A percentile compares a stretch with the other conserved stretches of the same genome.
Evolutionary conservation across 2,329 filamentous ascomycete genomes (phyloP).

Genomic region (Pseudopithomyces maydicus): DNA sequence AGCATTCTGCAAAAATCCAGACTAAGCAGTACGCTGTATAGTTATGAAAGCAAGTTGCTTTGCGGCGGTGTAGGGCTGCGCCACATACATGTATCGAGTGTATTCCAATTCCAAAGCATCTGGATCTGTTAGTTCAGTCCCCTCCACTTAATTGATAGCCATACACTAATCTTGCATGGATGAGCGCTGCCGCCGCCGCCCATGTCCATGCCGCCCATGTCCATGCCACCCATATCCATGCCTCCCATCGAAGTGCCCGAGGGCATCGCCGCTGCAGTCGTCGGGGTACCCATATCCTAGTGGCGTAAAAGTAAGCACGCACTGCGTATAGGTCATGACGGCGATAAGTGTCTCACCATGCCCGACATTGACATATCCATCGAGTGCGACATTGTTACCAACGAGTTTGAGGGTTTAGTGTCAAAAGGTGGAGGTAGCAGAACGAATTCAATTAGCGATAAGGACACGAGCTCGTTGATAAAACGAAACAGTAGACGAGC

Average conservation of each 20-base stretch:
- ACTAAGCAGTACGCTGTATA: neutral
- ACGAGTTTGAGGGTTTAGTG: neutral
- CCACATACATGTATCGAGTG: conserved; percentile 63
- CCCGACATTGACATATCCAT: conserved; percentile 14
- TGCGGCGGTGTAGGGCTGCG: neutral
- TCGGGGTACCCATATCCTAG: conserved; percentile 18
- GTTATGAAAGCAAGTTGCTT: neutral
- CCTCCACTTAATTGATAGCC: neutral
- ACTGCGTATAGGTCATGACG: neutral
- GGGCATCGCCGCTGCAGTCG: conserved; percentile 27
- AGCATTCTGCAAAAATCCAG: neutral
- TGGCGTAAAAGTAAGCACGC: neutral
- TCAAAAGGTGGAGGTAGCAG: neutral
- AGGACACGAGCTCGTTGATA: neutral
- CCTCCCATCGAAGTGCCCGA: conserved; percentile 17
- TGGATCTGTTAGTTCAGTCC: conserved; percentile 12
- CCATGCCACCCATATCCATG: conserved; percentile 21
- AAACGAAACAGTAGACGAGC: neutral
- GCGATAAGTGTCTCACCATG: conserved; percentile 5
- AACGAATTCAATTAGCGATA: neutral
- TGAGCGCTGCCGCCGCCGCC: conserved; percentile 19
- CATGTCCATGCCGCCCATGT: conserved; percentile 21
- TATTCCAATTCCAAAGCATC: conserved; percentile 84
- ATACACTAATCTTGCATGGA: conserved; percentile 41
- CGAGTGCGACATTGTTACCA: conserved; percentile 17